Conservation (phyloP, 31 red algal genomes). For the Asparagopsis taxiformis region DNA sequence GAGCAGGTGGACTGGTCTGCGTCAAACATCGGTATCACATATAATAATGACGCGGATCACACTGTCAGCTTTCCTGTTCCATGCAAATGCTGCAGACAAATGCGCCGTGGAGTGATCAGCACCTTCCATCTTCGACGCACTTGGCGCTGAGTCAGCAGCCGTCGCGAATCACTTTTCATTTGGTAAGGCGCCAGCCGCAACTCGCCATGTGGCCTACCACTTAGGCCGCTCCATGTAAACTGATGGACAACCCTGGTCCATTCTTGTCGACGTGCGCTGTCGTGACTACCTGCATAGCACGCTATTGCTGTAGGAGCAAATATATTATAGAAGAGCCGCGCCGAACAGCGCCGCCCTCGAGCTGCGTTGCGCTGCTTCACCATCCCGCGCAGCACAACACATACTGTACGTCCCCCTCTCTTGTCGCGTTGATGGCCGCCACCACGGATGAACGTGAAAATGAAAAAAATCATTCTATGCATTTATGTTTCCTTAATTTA, state of each 20-base stretch:
- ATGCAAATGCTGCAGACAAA: not conserved
- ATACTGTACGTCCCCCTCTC: too few relatives aligned
- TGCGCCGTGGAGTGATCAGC: not conserved
- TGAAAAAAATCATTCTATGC: not conserved
- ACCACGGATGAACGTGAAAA: constrained; percentile 1
- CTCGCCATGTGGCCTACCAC: not conserved
- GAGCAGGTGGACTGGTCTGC: too few relatives aligned
- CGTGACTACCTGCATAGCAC: too few relatives aligned
- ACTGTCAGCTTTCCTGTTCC: constrained; percentile 3
- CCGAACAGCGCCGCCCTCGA: too few relatives aligned
- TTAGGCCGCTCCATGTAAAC: too few relatives aligned
- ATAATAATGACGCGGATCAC: not conserved
- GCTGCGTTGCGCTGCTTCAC: too few relatives aligned
- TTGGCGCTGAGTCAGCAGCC: not conserved
- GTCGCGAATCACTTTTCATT: not conserved
- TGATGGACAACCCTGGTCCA: too few relatives aligned
- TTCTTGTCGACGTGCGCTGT: too few relatives aligned
- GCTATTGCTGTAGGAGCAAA: too few relatives aligned
- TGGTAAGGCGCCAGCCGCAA: not conserved
- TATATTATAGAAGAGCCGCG: too few relatives aligned
- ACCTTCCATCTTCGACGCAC: not conserved
- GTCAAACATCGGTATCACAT: not conserved
- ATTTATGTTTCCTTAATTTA: constrained; percentile 3
- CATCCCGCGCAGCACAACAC: too few relatives aligned
- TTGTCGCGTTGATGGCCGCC: too few relatives aligned